Evolutionary conservation across 2,329 filamentous ascomycete genomes (phyloP), one percentile per base, ranked within the genome.

Genomic region (Fusarium sp.): DNA sequence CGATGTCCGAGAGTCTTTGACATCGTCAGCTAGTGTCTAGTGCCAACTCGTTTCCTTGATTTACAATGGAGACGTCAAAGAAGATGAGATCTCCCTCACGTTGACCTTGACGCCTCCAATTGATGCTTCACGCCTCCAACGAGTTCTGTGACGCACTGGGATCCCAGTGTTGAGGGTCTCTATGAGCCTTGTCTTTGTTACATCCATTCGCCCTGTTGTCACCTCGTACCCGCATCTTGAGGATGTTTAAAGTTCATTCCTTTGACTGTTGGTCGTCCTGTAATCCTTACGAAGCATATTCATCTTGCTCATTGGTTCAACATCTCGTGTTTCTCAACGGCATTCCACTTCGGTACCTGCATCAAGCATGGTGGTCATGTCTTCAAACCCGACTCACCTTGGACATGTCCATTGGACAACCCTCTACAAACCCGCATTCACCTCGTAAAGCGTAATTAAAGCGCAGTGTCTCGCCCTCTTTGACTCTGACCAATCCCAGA

Each of bases 1-100:
- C 27, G 31, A 22, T 50, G 59, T 6, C 13, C 40, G 8, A 13
- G 37, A 57, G 50, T 34, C 24, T 59, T 64, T 50, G 37, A 38
- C 40, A 71, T 57, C 64, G n/a, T 47, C 35, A 38, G 22, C 18
- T 38, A 27, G 37, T 16, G 24, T 16, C 11, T 52, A 62, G 60
- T 57, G 58, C 9, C 14, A 14, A 14, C 14, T 13, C 6, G 20
- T 5, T 56, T 64, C 37, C 35, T 54, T 42, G 35, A 24, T 73
- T 62, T 47, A 50, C 45, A 50, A 52, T 67, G 67, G 11, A 56
- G 45, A 45, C 22, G 14, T 37, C 40, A 40, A 60, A 47, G 34
- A 42, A 35, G 42, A 47, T 20, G 54, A 45, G 22, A 52, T 58
- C 27, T 31, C 34, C 27, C 22, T 68, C 62, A 27, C 40, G 9